These are phyloP conservation scores for Cladosporium sp. DNA, from an alignment of 2,329 filamentous ascomycete genomes.

Conservation along the genomic window DNA sequence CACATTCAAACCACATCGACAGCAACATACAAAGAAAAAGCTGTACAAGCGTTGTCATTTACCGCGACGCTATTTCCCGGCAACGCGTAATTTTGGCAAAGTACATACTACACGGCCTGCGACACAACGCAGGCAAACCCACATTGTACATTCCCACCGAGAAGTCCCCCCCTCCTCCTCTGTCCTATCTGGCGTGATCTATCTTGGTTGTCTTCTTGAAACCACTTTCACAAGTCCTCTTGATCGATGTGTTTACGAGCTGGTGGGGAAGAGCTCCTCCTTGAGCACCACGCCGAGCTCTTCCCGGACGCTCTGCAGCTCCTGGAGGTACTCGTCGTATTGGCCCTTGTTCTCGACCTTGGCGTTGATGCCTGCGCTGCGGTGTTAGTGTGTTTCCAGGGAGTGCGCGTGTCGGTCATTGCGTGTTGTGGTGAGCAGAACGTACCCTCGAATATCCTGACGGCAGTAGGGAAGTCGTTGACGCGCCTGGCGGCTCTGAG, in stretches of 20 bases:
- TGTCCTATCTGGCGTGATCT: conserved; percentile 17
- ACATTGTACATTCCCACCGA: conserved; percentile 18
- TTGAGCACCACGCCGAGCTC: conserved; percentile 89
- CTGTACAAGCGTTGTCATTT: conserved; percentile 20
- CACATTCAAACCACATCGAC: background rate
- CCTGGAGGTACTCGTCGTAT: conserved; percentile 93
- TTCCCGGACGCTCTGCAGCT: conserved; percentile 89
- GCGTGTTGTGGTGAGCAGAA: background rate
- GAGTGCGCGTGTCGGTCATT: background rate
- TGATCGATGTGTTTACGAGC: conserved; percentile 3
- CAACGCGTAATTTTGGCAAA: conserved; percentile 4
- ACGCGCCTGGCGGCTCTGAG: conserved; percentile 92
- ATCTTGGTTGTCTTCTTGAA: conserved; percentile 11
- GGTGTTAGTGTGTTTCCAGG: conserved; percentile 5
- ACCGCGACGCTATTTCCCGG: background rate
- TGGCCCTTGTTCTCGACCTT: conserved; percentile 99
- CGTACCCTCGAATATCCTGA: conserved; percentile 97
- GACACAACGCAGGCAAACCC: background rate
- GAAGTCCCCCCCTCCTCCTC: background rate
- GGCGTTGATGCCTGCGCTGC: conserved; percentile 80
- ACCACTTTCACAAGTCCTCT: conserved; percentile 5
- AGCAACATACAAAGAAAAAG: conserved; percentile 13
- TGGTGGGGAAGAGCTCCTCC: conserved; percentile 80
- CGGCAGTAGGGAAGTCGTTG: conserved; percentile 97
- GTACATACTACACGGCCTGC: conserved; percentile 15